Evolutionary conservation across 352 stramenopile genomes (phyloP).

Genomic region (Globisporangium okanoganense): DNA sequence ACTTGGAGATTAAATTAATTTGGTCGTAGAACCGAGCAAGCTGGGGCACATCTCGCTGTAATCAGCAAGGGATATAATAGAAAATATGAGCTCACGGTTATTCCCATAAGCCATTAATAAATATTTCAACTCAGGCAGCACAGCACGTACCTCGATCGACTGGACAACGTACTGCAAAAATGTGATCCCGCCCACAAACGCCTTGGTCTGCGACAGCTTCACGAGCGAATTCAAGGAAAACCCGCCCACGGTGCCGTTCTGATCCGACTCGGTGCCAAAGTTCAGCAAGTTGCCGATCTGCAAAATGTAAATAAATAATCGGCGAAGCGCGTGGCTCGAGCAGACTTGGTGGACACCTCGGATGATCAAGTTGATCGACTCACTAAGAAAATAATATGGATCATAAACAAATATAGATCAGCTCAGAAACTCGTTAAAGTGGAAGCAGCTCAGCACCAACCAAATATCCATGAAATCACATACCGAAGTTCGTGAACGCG

Average conservation of each 20-base stretch:
- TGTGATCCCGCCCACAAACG: slow-evolving; percentile 75
- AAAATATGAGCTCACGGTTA: background rate
- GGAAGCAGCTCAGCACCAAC: too few species aligned
- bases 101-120: background rate
- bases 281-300: slow-evolving; percentile 44
- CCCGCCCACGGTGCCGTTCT: slow-evolving; percentile 37
- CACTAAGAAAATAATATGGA: slow-evolving; percentile 24
- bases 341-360: slow-evolving; percentile 77
- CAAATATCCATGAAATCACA: slow-evolving; percentile 3
- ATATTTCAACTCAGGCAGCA: background rate
- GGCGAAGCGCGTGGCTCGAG: slow-evolving; percentile 60
- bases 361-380: slow-evolving; percentile 77
- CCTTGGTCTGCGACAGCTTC: slow-evolving; percentile 86
- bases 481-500: slow-evolving; percentile 68
- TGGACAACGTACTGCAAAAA: slow-evolving; percentile 87
- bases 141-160: slow-evolving; percentile 49
- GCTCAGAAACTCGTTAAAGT: too few species aligned
- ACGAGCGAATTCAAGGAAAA: slow-evolving; percentile 79
- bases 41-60: slow-evolving; percentile 56
- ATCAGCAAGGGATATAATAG: background rate
- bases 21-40: slow-evolving; percentile 73
- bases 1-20: slow-evolving; percentile 71
- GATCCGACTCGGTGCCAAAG: slow-evolving; percentile 50
- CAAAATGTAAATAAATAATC: slow-evolving; percentile 87
- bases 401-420: background rate